Evolutionary conservation across 768 basidiomycete species (phyloP).

Genomic region (Tubosaeta sp.): DNA sequence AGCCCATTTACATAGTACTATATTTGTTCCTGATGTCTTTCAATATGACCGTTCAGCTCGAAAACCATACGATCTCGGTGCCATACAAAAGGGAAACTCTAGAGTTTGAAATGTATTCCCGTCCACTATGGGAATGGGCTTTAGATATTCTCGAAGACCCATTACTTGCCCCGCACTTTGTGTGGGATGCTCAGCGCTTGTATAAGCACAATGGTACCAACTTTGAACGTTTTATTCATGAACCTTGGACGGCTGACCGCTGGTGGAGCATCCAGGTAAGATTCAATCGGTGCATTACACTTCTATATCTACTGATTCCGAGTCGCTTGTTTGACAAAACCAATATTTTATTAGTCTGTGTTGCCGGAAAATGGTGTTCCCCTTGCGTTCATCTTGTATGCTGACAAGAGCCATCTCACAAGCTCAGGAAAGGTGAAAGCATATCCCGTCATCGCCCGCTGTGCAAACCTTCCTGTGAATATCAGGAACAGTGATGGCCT

Average conservation of each 20-base stretch:
- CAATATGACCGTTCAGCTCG: too few relatives aligned
- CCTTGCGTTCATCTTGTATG: background rate
- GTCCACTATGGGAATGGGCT: background rate
- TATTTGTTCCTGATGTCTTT: too few relatives aligned
- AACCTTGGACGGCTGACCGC: background rate
- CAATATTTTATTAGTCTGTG: background rate
- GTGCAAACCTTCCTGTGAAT: background rate
- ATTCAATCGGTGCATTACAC: too few relatives aligned
- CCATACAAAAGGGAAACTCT: background rate
- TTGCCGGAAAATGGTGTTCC: background rate
- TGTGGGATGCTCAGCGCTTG: background rate
- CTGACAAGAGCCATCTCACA: background rate
- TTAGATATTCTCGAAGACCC: background rate
- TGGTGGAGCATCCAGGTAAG: background rate
- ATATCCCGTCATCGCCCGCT: background rate
- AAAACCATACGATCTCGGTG: too few relatives aligned
- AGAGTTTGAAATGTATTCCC: background rate
- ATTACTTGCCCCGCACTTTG: background rate
- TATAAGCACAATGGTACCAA: background rate
- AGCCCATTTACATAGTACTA: too few relatives aligned
- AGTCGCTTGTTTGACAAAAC: too few relatives aligned
- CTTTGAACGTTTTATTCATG: background rate
- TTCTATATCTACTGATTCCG: background rate
- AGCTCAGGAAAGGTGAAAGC: background rate
- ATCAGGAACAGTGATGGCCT: background rate